Evolutionary conservation across 805 yeast species (phyloP).

Genomic region (Candida cerambycidarum): DNA sequence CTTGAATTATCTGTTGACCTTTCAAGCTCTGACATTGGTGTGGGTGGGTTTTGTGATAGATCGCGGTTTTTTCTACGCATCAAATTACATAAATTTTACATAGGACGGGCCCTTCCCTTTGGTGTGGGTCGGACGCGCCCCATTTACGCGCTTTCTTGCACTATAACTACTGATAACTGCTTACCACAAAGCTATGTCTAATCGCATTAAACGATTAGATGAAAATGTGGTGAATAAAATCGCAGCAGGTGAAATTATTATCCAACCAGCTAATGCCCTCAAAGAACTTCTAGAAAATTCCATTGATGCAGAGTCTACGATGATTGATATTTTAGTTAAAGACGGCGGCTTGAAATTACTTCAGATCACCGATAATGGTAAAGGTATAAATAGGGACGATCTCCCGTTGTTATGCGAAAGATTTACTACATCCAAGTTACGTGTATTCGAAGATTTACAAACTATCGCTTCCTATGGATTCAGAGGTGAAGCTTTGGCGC

Average conservation of each 20-base stretch:
- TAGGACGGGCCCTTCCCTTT: no score
- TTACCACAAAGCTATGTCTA: no score
- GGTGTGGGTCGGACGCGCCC: no score
- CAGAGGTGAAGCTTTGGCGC: constrained; percentile 94
- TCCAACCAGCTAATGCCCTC: constrained; percentile 91
- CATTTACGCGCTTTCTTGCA: no score
- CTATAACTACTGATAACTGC: no score
- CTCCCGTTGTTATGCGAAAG: constrained; percentile 80
- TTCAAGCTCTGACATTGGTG: constrained; percentile 1
- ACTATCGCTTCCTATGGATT: constrained; percentile 83
- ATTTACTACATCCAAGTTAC: constrained; percentile 86
- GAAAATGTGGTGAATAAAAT: constrained; percentile 78
- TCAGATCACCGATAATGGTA: constrained; percentile 88
- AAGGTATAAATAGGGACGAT: constrained; percentile 75
- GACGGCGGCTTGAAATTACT: constrained; percentile 90
- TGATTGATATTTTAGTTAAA: constrained; percentile 75
- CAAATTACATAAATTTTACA: no score
- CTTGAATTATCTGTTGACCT: constrained; percentile 5
- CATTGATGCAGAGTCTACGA: constrained; percentile 77
- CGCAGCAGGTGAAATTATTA: constrained; percentile 96
- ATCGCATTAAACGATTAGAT: constrained; percentile 49
- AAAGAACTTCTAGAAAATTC: constrained; percentile 92
- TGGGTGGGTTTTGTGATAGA: neutral
- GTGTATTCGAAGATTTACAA: constrained; percentile 70
- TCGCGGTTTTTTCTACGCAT: neutral